These are phyloP conservation scores for Dryas alaskensis DNA, from an alignment of 306 rosid species.

Conservation along the genomic window DNA sequence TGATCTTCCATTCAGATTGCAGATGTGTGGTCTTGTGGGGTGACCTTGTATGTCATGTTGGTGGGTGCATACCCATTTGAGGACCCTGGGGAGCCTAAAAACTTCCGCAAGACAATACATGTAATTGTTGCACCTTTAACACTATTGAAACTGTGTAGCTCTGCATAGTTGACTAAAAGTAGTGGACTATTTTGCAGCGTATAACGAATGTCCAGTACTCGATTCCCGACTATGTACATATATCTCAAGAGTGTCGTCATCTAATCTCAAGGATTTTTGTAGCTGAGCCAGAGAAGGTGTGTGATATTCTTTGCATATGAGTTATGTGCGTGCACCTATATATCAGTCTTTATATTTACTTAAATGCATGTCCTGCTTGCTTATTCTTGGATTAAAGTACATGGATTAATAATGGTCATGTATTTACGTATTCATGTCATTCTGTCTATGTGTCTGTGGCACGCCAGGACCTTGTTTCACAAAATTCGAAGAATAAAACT, in stretches of 20 bases:
- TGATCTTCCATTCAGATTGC: slow-evolving; percentile 59
- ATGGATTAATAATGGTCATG: not conserved
- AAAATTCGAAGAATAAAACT: not conserved
- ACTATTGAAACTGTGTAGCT: slow-evolving; percentile 1
- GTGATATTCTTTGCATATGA: not conserved
- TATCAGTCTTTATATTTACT: not conserved
- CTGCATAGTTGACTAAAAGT: slow-evolving; percentile 22
- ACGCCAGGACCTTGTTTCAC: not conserved
- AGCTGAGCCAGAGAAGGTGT: slow-evolving; percentile 81
- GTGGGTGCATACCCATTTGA: slow-evolving; percentile 98
- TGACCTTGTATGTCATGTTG: slow-evolving; percentile 96
- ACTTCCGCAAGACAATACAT: slow-evolving; percentile 89
- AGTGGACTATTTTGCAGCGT: slow-evolving; percentile 55
- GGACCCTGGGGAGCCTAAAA: slow-evolving; percentile 94
- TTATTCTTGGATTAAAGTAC: not conserved
- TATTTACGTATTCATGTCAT: not conserved
- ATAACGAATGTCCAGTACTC: slow-evolving; percentile 91
- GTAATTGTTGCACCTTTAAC: slow-evolving; percentile 32
- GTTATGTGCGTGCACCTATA: not conserved
- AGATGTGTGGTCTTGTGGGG: slow-evolving; percentile 99
- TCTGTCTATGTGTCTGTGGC: not conserved
- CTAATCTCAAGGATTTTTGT: slow-evolving; percentile 87
- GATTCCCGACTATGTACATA: slow-evolving; percentile 89
- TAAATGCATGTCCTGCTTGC: not conserved
- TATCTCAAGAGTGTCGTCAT: slow-evolving; percentile 81